Evolutionary conservation across 2,329 filamentous ascomycete species (phyloP), one percentile per base, ranked within the genome.

Genomic region (Fusarium agapanthi): DNA sequence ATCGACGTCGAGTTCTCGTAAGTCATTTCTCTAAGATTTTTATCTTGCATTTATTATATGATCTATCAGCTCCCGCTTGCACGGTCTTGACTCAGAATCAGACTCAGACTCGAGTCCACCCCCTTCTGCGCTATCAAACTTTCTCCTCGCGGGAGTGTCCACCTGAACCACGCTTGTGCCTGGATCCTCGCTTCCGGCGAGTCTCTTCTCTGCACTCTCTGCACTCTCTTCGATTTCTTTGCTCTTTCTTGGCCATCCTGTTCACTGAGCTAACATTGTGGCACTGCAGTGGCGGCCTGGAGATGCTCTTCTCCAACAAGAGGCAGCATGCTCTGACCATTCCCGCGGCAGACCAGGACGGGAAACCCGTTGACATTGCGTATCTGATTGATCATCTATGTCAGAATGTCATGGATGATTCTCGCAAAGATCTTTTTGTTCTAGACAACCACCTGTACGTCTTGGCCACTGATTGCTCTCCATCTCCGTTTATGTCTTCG

Each of bases 231-330:
- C 43, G 51, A 59, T 59, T 20, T 58, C 59, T 32, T 72, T 47
- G 38, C 43, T 58, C 40, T 64, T 56, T 30, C n/a, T 61, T 65
- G 65, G 56, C 67, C 59, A 64, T 61, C 15, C 38, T 50, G 44
- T 35, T 58, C 62, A 44, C 59, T 66, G 47, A 24, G 60, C 76
- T 76, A 75, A 73, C 61, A 68, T 64, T 53, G 58, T 65, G 48
- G 56, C 35, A 50, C 72, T 65, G 50, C 76, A 95, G 96, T 73
- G 96, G 96, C 70, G 96, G 96, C 28, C 89, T 99, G 24, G 96
- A 99, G 84, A 92, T 97, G 85, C 91, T 99, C 73, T 99, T 99
- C 84, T 90, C 91, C 37, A 92, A 97, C 80, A 86, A 94, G 82
- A 89, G 92, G 62, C 92, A 90, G 75, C 93, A 95, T 80, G 84